Percentiles rank a stretch among this genome's conserved stretches.
Conservation (phyloP, 2,329 filamentous ascomycete species). For the Alternaria alternata region DNA sequence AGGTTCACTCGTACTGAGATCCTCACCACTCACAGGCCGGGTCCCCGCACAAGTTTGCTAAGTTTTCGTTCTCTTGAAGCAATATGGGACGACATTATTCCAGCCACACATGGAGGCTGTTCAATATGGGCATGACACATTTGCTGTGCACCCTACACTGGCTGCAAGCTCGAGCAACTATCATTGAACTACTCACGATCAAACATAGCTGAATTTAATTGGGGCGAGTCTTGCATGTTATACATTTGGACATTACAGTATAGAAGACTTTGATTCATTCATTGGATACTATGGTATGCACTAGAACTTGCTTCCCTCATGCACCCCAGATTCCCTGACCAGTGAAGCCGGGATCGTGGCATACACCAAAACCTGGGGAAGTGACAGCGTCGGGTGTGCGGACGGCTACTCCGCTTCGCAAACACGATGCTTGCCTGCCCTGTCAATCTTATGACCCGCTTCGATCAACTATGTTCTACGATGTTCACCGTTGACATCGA, state of each 20-base stretch:
- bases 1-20: neutral
- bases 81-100: neutral
- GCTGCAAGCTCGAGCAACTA: constrained; percentile 19
- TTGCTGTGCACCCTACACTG: neutral
- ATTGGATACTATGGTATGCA: constrained; percentile 7
- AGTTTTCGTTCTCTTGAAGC: neutral
- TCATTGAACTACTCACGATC: constrained; percentile 4
- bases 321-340: constrained; percentile 19
- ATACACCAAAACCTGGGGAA: constrained; percentile 12
- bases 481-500: constrained; percentile 18
- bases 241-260: constrained; percentile 5
- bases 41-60: constrained; percentile 8
- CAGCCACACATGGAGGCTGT: neutral
- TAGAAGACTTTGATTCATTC: constrained; percentile 9
- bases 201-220: constrained; percentile 8
- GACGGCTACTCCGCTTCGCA: constrained; percentile 15
- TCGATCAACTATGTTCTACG: constrained; percentile 12
- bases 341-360: constrained; percentile 19
- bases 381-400: constrained; percentile 21
- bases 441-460: constrained; percentile 18
- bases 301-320: constrained; percentile 6
- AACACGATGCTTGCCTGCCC: constrained; percentile 10
- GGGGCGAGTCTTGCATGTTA: constrained; percentile 1
- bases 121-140: constrained; percentile 5
- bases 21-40: constrained; percentile 6